Base-by-base conservation (phyloP, 805 yeast genomes). In the Naumovozyma castellii region DNA sequence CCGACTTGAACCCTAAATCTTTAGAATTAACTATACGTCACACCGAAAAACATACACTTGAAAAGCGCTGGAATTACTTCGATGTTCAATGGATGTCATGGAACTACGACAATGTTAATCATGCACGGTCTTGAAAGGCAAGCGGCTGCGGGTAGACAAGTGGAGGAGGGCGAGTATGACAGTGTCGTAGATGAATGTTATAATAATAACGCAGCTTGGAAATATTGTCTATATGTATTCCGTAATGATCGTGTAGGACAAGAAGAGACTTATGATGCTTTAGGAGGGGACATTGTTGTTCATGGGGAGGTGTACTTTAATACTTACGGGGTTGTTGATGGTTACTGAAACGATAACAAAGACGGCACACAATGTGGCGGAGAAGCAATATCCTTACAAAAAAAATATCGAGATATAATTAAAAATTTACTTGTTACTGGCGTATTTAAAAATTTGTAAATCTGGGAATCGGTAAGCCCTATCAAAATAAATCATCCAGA, bases 241-340 rank as follows among this genome's bases (percentile, higher is more conserved):
- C 17, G 20, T 22, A 32, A 38, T 17, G 35, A 32, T 18, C 39
- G 35, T 18, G 22, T 12, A 3, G 43, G 40, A 2, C n/a, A 18
- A 9, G 36, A 29, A 16, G 19, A 17, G n/a, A 22, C 34, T 36
- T 39, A 39, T 34, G 40, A 42, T 28, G 46, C 40, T 33, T 32
- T 43, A 30, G 42, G 44, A 10, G 27, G 34, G 13, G 43, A 38
- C 13, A 37, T 25, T 22, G 42, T 42, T 10, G 31, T 39, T 25
- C 43, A 42, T 30, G 43, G 44, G 5, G 42, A 45, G 34, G 10
- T 40, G 15, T 45, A 43, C 28, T 43, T 45, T 30, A 45, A 45
- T 32, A 40, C 46, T 5, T 45, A 45, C 31, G 48, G 48, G 19
- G 48, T 43, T 18, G 36, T 43, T 25, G 46, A 42, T 40, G 33